Conservation (phyloP, 805 yeast species). For the Saccharomycopsis sp. region DNA sequence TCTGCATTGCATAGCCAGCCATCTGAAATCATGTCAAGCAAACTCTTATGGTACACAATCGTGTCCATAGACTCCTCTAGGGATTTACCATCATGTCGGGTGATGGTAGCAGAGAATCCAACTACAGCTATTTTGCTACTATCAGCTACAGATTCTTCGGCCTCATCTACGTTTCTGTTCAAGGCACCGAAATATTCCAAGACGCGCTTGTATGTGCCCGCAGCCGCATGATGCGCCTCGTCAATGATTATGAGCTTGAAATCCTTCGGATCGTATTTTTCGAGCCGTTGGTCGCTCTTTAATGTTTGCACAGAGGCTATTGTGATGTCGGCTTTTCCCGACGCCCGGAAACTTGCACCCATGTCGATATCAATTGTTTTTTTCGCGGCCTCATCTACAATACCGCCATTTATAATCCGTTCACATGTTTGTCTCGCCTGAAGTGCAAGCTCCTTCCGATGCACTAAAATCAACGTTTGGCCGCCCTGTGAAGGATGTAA, state of each 20-base stretch:
- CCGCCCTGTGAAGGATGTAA: constrained; percentile 8
- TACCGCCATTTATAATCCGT: constrained; percentile 38
- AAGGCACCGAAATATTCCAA: constrained; percentile 51
- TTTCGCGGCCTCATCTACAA: neutral
- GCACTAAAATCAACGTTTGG: constrained; percentile 60
- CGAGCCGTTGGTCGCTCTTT: constrained; percentile 36
- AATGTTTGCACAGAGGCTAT: constrained; percentile 76
- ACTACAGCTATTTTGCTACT: constrained; percentile 48
- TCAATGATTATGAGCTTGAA: constrained; percentile 75
- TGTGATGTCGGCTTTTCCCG: constrained; percentile 48
- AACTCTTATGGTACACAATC: constrained; percentile 61
- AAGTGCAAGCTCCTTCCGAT: constrained; percentile 66
- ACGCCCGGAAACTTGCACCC: constrained; percentile 43
- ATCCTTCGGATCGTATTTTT: constrained; percentile 47
- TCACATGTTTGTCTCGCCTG: constrained; percentile 57
- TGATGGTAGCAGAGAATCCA: constrained; percentile 87
- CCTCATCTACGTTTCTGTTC: neutral
- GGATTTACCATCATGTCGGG: constrained; percentile 63
- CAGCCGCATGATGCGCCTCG: constrained; percentile 90
- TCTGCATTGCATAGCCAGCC: constrained; percentile 66
- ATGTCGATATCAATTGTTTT: constrained; percentile 59
- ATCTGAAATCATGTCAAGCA: constrained; percentile 58
- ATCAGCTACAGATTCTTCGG: constrained; percentile 20
- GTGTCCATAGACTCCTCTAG: constrained; percentile 60
- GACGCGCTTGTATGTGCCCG: constrained; percentile 55